phyloP scores from a whole-genome alignment of 805 yeast genomes.

The Spencermartinsiella europaea region DNA sequence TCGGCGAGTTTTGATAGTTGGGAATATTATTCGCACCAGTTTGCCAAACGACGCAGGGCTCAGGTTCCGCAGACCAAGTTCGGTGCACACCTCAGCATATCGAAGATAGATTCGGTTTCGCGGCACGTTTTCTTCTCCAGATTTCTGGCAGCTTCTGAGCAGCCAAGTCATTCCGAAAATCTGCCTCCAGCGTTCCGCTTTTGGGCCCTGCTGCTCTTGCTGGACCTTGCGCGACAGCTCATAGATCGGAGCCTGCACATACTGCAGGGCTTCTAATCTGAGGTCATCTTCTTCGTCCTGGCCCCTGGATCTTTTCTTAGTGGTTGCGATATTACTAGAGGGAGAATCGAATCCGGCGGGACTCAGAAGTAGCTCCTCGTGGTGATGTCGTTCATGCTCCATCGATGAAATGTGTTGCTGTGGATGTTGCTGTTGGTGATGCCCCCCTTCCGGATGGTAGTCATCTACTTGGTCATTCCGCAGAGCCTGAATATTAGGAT shows the following conservation, averaged over 20 bases:
- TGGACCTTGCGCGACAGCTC: slow-evolving; percentile 18
- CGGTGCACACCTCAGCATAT: slow-evolving; percentile 54
- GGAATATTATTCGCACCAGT: slow-evolving; percentile 58
- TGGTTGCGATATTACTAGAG: background rate
- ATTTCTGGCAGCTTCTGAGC: slow-evolving; percentile 53
- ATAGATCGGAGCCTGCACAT: slow-evolving; percentile 13
- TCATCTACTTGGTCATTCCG: background rate
- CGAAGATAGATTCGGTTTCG: slow-evolving; percentile 64
- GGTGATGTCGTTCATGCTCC: no score
- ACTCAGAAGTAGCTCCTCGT: background rate
- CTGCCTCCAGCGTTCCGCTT: slow-evolving; percentile 42
- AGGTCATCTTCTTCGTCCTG: slow-evolving; percentile 18
- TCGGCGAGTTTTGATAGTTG: slow-evolving; percentile 66
- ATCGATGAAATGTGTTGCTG: background rate
- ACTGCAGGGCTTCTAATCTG: slow-evolving; percentile 13
- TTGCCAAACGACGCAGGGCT: slow-evolving; percentile 79
- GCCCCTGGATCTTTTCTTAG: background rate
- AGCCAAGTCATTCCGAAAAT: slow-evolving; percentile 81
- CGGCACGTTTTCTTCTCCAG: slow-evolving; percentile 52
- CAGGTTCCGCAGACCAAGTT: slow-evolving; percentile 50
- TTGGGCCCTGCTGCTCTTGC: slow-evolving; percentile 15
- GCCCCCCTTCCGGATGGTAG: background rate
- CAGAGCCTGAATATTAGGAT: background rate
- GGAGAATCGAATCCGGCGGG: background rate
- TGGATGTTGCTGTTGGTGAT: background rate